Base-by-base conservation (phyloP, 305 asterid genomes). In the Stenogyne calaminthoides region DNA sequence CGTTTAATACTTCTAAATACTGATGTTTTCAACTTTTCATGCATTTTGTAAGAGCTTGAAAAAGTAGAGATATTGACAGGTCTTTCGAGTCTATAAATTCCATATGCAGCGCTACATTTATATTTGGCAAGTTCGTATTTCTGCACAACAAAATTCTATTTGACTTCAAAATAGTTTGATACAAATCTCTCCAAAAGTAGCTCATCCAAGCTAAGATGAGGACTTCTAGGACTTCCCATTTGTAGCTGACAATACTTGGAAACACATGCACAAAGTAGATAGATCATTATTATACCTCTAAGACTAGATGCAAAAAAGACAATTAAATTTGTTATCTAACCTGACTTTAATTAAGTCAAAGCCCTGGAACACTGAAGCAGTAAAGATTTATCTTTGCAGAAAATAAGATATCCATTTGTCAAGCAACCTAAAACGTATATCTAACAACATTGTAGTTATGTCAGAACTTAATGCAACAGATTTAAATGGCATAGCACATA, bases 211-310 rank as follows among this genome's bases (percentile, higher is more conserved):
- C 36, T 27, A 27, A 49, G 4, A 67, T 15, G 61, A 51, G 29
- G 15, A 16, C 12, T 29, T 49, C 32, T 16, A 29, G 44, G 27
- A 46, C 15, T 65, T 65, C 15, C 40, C n/a, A 65, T 12, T 6
- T 14, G 57, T 22, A 27, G 70, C 58, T 65, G 14, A 65, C 58
- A 22, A 64, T 6, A 6, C 39, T 25, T 57, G 34, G 55, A 63
- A 63, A 20, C 19, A 29, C 10, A 67, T 15, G 62, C 72, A 67
- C 29, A 15, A 34, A 29, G 51, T 51, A 67, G 29, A 67, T 51
- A 10, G 14, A 20, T 44, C 14, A n/a, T n/a, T 15, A 27, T 27
- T 58, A 39, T 37, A 18, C 32, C 52, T 64, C 10, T 0, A 42
- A 7, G 6, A 55, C 60, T 9, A 37, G 32, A 64, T 42, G 39